phyloP scores from a whole-genome alignment of 2,329 filamentous ascomycete species.

The Pseudomassariella vexata region DNA sequence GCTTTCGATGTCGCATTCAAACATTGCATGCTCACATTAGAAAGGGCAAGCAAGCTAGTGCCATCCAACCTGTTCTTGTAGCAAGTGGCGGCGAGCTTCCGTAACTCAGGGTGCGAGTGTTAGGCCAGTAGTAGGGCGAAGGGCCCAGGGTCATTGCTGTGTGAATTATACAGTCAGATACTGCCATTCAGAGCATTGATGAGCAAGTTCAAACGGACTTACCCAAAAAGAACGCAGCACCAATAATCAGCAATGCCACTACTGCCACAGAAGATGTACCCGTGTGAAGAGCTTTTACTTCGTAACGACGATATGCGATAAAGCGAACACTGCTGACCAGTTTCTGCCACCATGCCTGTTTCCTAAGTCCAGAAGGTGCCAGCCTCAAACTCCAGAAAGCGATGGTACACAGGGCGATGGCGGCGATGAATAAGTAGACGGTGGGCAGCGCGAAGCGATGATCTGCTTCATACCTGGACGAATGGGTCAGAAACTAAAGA shows the following conservation, averaged over 20 bases:
- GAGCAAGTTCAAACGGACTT: too few relatives aligned
- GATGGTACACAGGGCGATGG: constrained; percentile 42
- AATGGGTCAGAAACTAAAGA: not conserved
- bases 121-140: constrained; percentile 51
- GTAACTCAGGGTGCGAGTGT: constrained; percentile 29
- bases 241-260: constrained; percentile 30
- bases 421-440: constrained; percentile 43
- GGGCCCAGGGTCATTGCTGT: constrained; percentile 41
- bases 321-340: constrained; percentile 30
- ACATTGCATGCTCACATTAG: constrained; percentile 27
- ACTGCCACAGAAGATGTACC: constrained; percentile 39
- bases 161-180: too few relatives aligned
- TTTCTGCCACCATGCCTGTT: constrained; percentile 25
- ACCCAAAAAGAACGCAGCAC: constrained; percentile 40
- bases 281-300: constrained; percentile 27
- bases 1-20: constrained; percentile 2
- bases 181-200: too few relatives aligned
- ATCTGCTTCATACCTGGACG: constrained; percentile 45
- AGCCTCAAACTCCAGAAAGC: constrained; percentile 24
- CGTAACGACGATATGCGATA: constrained; percentile 33
- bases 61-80: constrained; percentile 46
- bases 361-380: constrained; percentile 17
- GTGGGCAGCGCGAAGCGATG: constrained; percentile 46
- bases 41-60: constrained; percentile 45
- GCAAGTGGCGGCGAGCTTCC: constrained; percentile 48